Conservation (phyloP, 352 stramenopile species). For the Phytophthora kernoviae region DNA sequence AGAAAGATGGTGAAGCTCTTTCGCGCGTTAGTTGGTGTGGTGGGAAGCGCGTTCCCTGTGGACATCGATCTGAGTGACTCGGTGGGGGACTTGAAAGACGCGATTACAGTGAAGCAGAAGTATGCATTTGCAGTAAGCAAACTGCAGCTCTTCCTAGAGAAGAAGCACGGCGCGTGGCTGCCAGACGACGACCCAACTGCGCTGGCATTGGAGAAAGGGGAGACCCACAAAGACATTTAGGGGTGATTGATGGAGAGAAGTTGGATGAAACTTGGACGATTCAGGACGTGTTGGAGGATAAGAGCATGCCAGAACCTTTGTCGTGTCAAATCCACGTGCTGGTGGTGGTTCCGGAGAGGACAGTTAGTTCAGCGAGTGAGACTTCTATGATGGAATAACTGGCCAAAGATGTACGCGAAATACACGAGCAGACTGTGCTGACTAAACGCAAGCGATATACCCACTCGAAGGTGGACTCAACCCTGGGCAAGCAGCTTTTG, state of each 20-base stretch:
- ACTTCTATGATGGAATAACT: slow-evolving; percentile 3
- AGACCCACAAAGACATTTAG: no score
- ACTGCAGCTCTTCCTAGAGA: slow-evolving; percentile 8
- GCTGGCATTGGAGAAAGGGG: no score
- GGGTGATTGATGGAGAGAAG: no score
- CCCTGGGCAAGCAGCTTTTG: slow-evolving; percentile 27
- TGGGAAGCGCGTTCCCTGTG: no score
- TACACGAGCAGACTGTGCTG: slow-evolving; percentile 20
- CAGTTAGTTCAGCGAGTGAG: slow-evolving; percentile 9
- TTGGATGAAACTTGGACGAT: no score
- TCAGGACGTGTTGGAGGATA: no score
- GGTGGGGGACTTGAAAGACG: no score
- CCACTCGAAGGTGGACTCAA: slow-evolving; percentile 31
- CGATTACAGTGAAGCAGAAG: neutral
- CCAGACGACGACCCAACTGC: neutral
- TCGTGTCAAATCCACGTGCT: neutral
- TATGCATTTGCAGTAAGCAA: no score
- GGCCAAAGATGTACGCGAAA: slow-evolving; percentile 1
- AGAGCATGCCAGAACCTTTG: no score
- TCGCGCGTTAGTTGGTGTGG: no score
- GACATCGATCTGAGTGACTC: no score
- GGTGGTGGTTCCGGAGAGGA: slow-evolving; percentile 6
- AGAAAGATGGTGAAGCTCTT: no score
- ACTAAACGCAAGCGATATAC: slow-evolving; percentile 32
- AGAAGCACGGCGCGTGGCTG: slow-evolving; percentile 3